Conservation (phyloP, 257 asterid species). For the Solanum rostratum region DNA sequence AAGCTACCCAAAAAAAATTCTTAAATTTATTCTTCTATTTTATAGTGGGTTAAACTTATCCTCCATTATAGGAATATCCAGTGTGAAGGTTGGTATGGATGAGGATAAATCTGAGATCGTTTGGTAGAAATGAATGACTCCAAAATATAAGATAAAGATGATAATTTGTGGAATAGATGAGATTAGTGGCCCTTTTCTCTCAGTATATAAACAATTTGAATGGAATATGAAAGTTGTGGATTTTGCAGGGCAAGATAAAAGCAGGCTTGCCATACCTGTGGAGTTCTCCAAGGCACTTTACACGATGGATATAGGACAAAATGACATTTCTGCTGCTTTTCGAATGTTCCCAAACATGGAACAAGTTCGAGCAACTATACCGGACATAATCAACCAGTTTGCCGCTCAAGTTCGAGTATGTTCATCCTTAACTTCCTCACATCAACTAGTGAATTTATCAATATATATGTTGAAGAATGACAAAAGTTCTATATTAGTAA, state of each 20-base stretch:
- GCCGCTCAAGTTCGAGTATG: constrained; percentile 22
- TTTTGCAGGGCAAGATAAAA: constrained; percentile 12
- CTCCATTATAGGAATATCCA: too few species aligned
- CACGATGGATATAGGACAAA: constrained; percentile 43
- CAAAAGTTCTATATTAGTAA: too few species aligned
- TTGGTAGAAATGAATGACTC: background rate
- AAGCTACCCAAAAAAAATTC: too few species aligned
- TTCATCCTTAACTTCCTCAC: background rate
- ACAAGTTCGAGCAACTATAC: constrained; percentile 20
- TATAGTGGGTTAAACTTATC: background rate
- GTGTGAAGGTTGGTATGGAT: background rate
- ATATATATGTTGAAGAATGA: too few species aligned
- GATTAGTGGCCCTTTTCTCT: background rate
- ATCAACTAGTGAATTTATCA: too few species aligned
- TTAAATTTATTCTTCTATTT: background rate
- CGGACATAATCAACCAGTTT: constrained; percentile 24
- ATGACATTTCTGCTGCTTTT: constrained; percentile 25
- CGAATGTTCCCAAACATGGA: constrained; percentile 9
- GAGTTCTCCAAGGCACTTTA: constrained; percentile 37
- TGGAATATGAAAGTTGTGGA: background rate
- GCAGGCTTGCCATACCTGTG: constrained; percentile 24
- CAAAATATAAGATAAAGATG: too few species aligned
- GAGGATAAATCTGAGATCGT: background rate
- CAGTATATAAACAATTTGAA: background rate
- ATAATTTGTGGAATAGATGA: background rate